Evolutionary conservation across 2,329 filamentous ascomycete species (phyloP), one percentile per base, ranked within the genome.

Genomic region (Pseudohalonectria lignicola): DNA sequence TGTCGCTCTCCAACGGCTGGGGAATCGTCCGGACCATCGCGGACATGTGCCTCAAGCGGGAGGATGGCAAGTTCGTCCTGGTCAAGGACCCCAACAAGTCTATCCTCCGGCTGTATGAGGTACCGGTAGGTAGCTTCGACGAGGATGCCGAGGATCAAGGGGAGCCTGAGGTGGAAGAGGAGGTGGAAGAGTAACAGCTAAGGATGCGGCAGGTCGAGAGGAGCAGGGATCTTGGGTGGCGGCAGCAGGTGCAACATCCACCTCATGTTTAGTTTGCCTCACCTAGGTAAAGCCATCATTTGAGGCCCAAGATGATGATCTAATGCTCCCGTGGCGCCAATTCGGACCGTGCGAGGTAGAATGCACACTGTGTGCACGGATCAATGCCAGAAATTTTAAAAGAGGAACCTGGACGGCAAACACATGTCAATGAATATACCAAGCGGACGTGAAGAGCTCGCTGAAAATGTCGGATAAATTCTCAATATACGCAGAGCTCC

Each of bases 1-100:
- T 98, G 53, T 93, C 88, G 53, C 75, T 96, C 41, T 84, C 83
- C 65, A 98, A 98, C 65, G 92, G 92, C 46, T 98, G 92, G 92
- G 92, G 92, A 61, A 96, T 98, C 48, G 92, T 98, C 43, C 86
- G 92, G 49, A 98, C 92, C 36, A 95, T 98, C 55, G 86, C 86
- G 51, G 92, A 98, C 63, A 93, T 96, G 82, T 83, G 81, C 53
- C 73, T 87, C 51, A 76, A 79, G 61, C 76, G 79, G 61, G 71
- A 78, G 34, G 82, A 87, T 50, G 82, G 81, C 61, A 88, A 88
- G 67, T 92, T 84, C 51, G 79, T 92, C 34, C 70, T 83, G 16
- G 76, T 82, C 55, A 82, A 82, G 80, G 92, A 98, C 62, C 92
- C 92, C 42, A 98, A 98, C 74, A 96, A 95, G 79, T 77, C 83